Conservation (phyloP, 345 rosid species). For the Nephelium lappaceum region DNA sequence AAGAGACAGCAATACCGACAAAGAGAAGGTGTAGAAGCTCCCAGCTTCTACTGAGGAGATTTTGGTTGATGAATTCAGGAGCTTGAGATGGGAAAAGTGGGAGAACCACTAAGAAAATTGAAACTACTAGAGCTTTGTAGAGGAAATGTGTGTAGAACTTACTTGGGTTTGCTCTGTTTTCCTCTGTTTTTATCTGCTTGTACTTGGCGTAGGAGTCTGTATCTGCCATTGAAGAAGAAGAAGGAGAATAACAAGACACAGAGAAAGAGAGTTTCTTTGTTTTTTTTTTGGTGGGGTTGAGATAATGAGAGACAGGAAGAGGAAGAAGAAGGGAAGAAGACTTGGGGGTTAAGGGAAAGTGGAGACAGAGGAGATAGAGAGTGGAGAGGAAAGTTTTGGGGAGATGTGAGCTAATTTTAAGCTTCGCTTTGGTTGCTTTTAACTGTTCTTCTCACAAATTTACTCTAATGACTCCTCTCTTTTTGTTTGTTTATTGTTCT, state of each 20-base stretch:
- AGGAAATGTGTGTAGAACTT: conserved; percentile 61
- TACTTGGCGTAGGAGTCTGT: conserved; percentile 37
- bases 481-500: conserved; percentile 7
- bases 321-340: conserved; percentile 36
- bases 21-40: conserved; percentile 91
- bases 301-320: conserved; percentile 28
- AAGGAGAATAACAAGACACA: conserved; percentile 3
- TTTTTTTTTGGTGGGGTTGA: conserved; percentile 11
- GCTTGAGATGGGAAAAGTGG: conserved; percentile 81
- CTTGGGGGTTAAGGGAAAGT: conserved; percentile 48
- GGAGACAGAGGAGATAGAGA: conserved; percentile 20
- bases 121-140: conserved; percentile 60
- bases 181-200: conserved; percentile 22
- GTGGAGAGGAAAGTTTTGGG: conserved; percentile 21
- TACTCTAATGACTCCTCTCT: conserved; percentile 7
- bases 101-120: conserved; percentile 46
- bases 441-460: conserved; percentile 16
- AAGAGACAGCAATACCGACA: conserved; percentile 97
- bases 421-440: conserved; percentile 23
- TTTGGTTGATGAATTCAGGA: conserved; percentile 82
- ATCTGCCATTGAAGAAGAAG: conserved; percentile 70
- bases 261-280: neutral
- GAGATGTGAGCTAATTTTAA: conserved; percentile 32
- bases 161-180: conserved; percentile 45
- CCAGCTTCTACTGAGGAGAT: conserved; percentile 62